These are phyloP conservation scores for Lentinula sp. DNA, from an alignment of 768 basidiomycete genomes.

Conservation along the genomic window DNA sequence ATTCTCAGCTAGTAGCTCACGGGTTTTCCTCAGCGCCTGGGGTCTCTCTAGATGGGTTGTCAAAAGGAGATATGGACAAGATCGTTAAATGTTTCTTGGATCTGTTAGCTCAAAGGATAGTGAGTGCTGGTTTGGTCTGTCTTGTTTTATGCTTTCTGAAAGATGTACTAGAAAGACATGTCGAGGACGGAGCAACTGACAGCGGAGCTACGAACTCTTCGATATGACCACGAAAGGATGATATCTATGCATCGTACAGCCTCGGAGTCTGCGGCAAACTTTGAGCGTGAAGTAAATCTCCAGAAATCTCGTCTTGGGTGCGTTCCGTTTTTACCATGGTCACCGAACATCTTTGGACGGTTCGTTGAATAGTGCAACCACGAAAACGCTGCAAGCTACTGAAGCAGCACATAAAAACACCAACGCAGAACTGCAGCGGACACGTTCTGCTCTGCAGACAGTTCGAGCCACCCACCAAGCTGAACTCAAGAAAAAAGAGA, in stretches of 20 bases:
- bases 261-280: conserved; percentile 56
- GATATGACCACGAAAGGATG: conserved; percentile 78
- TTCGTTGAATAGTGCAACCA: conserved; percentile 33
- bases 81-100: conserved; percentile 71
- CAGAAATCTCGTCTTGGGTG: conserved; percentile 70
- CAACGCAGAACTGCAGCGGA: conserved; percentile 61
- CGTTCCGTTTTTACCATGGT: conserved; percentile 21
- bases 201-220: conserved; percentile 68
- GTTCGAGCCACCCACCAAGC: conserved; percentile 61
- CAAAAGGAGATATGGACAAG: conserved; percentile 45
- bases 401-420: conserved; percentile 71
- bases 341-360: conserved; percentile 3
- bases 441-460: conserved; percentile 61
- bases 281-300: conserved; percentile 73
- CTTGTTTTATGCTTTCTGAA: not conserved
- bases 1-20: conserved; percentile 77
- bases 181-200: conserved; percentile 68
- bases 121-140: conserved; percentile 28
- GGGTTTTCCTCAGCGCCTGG: conserved; percentile 65
- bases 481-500: conserved; percentile 79
- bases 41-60: conserved; percentile 59
- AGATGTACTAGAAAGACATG: conserved; percentile 59
- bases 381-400: conserved; percentile 48
- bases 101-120: conserved; percentile 72
- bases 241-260: conserved; percentile 54